Evolutionary conservation across 345 rosid species (phyloP), one percentile per base, ranked within the genome.

Genomic region (Microthlaspi erraticum): DNA sequence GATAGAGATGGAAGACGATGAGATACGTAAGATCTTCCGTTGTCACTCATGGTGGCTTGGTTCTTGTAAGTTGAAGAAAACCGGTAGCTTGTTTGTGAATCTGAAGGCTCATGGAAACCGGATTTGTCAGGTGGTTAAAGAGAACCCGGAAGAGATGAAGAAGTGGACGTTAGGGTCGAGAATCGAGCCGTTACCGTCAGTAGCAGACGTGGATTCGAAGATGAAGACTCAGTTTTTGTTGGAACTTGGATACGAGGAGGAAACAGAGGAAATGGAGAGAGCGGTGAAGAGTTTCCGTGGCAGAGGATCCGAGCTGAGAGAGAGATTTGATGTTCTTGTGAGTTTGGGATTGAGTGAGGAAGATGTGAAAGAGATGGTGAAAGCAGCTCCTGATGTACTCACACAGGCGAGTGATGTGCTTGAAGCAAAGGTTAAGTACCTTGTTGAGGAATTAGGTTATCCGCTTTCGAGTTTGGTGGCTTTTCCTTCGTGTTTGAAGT

Each of bases 321-420:
- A 88, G 75, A 83, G 98, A 78, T 90, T 85, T 39, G 74, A 93
- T 75, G 82, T 77, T 9, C 72, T 93, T 3, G 77, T 88, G 60
- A 78, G 75, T 26, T 83, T 87, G n/a, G 95, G 95, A 70, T 53
- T 90, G 67, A 82, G 82, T 29, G 78, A 58, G 81, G 51, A 79
- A 44, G 88, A 80, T 54, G 93, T 83, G 26, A 54, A 64, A 7
- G 67, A 70, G 32, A 92, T 92, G 91, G 77, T 92, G 49, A 77
- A 49, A 49, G 71, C 72, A 51, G 77, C 85, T 42, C 98, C 98
- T 54, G 80, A 79, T 23, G 78, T 92, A 23, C 86, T 89, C 38
- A 74, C 71, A 29, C 87, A 80, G 70, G 70, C 76, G 16, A 74
- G 69, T 79, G 81, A 78, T 54, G 78, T 81, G 19, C 66, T 88